phyloP scores from a whole-genome alignment of 192 early-diverging fungal species.

The Rhizophlyctis rosea region DNA sequence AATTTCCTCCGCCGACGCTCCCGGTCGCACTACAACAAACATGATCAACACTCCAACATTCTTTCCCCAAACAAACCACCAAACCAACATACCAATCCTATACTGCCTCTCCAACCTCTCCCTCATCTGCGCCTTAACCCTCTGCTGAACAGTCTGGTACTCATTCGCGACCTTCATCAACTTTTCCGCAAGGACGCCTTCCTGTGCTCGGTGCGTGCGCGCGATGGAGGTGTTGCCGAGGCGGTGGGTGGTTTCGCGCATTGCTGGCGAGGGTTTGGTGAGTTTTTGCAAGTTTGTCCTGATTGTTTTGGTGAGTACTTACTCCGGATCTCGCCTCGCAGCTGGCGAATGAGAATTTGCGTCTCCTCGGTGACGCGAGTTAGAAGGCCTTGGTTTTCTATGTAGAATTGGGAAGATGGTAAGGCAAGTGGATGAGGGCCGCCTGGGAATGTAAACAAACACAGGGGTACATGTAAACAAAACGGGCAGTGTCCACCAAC shows the following conservation, averaged over 20 bases:
- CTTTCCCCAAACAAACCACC: neutral
- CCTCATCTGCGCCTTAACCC: constrained; percentile 17
- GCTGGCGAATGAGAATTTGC: neutral
- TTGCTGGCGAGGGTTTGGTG: too few relatives aligned
- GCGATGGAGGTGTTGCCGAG: neutral
- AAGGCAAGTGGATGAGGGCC: neutral
- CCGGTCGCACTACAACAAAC: constrained; percentile 29
- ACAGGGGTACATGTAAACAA: too few relatives aligned
- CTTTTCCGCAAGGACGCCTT: constrained; percentile 1
- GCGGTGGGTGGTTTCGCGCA: neutral
- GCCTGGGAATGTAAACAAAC: too few relatives aligned
- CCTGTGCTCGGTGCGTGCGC: constrained; percentile 5
- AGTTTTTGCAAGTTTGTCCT: too few relatives aligned
- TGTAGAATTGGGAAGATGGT: neutral
- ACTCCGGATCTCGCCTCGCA: neutral
- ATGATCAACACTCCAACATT: neutral
- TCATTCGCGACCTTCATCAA: constrained; percentile 34
- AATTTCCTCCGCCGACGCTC: constrained; percentile 58
- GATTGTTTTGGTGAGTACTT: too few relatives aligned
- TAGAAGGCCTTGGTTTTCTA: neutral
- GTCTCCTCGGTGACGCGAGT: neutral
- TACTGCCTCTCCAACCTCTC: constrained; percentile 45
- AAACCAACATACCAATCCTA: constrained; percentile 15
- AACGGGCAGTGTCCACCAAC: too few relatives aligned
- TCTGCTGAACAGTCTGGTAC: constrained; percentile 36